Percentiles rank a stretch among this genome's conserved stretches.
Conservation (phyloP, 768 basidiomycete species). For the Ephemerocybe angulata region DNA sequence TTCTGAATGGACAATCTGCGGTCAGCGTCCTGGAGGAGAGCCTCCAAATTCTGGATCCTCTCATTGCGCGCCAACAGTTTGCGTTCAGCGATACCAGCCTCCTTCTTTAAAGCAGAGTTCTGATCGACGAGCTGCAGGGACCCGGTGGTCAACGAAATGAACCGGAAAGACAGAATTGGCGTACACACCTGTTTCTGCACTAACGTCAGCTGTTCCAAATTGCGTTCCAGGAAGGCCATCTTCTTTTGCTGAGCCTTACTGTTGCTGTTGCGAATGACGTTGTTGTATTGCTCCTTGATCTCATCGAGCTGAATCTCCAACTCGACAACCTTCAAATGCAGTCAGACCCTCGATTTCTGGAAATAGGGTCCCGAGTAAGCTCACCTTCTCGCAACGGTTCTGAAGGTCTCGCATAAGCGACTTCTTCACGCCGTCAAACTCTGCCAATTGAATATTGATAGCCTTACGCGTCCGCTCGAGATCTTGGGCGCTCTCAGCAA, state of each 20-base stretch:
- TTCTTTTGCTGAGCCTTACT: constrained; percentile 99
- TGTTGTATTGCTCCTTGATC: constrained; percentile 98
- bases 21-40: constrained; percentile 89
- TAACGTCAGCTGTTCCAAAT: constrained; percentile 88
- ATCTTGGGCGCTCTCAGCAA: constrained; percentile 96
- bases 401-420: constrained; percentile 97
- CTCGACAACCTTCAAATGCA: constrained; percentile 77
- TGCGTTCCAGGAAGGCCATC: constrained; percentile 97
- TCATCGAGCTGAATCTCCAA: constrained; percentile 98
- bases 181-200: constrained; percentile 90
- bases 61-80: constrained; percentile 96
- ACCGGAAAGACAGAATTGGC: constrained; percentile 1
- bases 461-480: constrained; percentile 95
- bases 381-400: constrained; percentile 98
- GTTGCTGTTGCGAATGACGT: constrained; percentile 96
- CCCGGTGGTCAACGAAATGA: constrained; percentile 3
- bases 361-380: constrained; percentile 7
- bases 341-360: not conserved
- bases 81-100: constrained; percentile 93
- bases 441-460: constrained; percentile 95
- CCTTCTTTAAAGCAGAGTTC: constrained; percentile 95
- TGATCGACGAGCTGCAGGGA: constrained; percentile 86
- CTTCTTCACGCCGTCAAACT: constrained; percentile 98
- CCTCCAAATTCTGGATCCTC: constrained; percentile 95
- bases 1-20: constrained; percentile 89